Evolutionary conservation across 2,329 filamentous ascomycete genomes (phyloP).

Genomic region (Talaromyces sp.): DNA sequence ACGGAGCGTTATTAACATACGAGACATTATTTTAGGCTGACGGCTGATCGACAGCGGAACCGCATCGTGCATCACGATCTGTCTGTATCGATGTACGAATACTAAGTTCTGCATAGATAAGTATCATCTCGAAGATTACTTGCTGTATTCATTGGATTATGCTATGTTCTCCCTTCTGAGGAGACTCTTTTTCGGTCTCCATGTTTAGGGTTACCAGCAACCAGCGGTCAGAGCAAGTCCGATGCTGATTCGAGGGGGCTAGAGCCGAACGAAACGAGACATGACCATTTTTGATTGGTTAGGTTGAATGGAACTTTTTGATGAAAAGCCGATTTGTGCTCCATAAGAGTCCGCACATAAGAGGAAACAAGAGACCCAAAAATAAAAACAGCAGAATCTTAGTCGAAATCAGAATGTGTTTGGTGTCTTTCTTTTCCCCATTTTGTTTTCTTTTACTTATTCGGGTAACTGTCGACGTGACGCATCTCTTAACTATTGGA

Average conservation of each 20-base stretch:
- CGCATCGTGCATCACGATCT: slow-evolving; percentile 13
- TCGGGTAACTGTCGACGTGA: not conserved
- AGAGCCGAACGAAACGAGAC: slow-evolving; percentile 28
- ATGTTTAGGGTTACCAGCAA: slow-evolving; percentile 4
- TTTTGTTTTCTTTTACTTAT: not conserved
- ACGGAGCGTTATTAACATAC: too few species aligned
- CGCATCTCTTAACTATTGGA: too few species aligned
- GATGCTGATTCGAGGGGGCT: slow-evolving; percentile 19
- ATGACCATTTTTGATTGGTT: not conserved
- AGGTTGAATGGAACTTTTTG: not conserved
- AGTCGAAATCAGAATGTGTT: not conserved
- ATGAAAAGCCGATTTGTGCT: not conserved
- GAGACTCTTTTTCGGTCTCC: not conserved
- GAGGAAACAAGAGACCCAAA: not conserved
- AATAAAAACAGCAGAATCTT: not conserved
- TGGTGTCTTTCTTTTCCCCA: not conserved
- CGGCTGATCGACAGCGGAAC: slow-evolving; percentile 11
- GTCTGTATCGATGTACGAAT: slow-evolving; percentile 2
- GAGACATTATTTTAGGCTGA: slow-evolving; percentile 2
- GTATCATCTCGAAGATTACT: not conserved
- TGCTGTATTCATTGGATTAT: not conserved
- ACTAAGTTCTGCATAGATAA: not conserved
- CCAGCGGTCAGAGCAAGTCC: slow-evolving; percentile 37
- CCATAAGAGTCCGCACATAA: too few species aligned
- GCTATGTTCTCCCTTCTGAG: not conserved